Evolutionary conservation across 2,329 filamentous ascomycete genomes (phyloP).

Genomic region (Cladosporium sp.): DNA sequence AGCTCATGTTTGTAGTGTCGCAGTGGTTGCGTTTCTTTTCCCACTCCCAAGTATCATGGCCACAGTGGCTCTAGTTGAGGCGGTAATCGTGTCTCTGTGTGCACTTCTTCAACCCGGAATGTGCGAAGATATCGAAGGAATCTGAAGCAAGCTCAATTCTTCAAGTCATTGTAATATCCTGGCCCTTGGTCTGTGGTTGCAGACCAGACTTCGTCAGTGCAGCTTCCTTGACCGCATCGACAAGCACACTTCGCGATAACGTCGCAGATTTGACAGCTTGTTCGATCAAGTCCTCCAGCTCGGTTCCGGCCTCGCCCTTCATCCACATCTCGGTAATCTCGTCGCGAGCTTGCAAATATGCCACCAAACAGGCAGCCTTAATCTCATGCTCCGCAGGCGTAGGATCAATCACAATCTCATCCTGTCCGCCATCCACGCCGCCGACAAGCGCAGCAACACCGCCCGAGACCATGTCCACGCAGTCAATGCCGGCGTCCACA

Average conservation of each 20-base stretch:
- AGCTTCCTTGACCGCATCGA: constrained; percentile 58
- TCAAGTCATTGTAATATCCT: constrained; percentile 29
- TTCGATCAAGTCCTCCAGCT: constrained; percentile 55
- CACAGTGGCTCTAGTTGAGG: too few relatives aligned
- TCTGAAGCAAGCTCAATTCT: constrained; percentile 13
- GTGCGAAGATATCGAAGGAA: too few relatives aligned
- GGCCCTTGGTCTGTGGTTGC: constrained; percentile 11
- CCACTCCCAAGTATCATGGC: too few relatives aligned
- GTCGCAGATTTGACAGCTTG: constrained; percentile 60
- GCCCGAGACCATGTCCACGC: constrained; percentile 82
- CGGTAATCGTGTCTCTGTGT: too few relatives aligned
- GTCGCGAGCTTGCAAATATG: constrained; percentile 78
- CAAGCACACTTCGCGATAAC: constrained; percentile 56
- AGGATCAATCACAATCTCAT: constrained; percentile 67
- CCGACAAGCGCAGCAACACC: constrained; percentile 78
- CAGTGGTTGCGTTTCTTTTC: too few relatives aligned
- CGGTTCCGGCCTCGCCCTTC: constrained; percentile 61
- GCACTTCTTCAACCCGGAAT: too few relatives aligned
- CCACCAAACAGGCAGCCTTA: constrained; percentile 80
- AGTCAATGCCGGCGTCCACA: constrained; percentile 92
- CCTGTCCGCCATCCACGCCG: constrained; percentile 24
- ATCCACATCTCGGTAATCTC: constrained; percentile 95
- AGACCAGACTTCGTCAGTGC: constrained; percentile 35
- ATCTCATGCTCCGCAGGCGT: constrained; percentile 78
- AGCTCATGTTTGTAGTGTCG: too few relatives aligned